These are phyloP conservation scores for Apodospora peruviana DNA, from an alignment of 495 filamentous ascomycete genomes.

Conservation along the genomic window DNA sequence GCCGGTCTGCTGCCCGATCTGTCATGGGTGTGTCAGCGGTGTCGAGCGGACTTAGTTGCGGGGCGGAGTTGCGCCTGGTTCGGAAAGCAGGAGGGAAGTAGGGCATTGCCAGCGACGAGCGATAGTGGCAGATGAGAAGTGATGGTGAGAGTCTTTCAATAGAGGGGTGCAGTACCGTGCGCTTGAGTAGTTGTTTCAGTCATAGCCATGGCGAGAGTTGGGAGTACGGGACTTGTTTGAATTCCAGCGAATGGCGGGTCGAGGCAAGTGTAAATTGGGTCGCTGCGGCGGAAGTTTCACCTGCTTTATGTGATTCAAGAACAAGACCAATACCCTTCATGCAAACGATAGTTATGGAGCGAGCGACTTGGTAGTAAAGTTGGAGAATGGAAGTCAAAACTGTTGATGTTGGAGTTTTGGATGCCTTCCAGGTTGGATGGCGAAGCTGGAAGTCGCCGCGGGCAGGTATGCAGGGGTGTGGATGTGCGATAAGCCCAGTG, in stretches of 20 bases:
- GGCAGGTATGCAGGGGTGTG: too few relatives aligned
- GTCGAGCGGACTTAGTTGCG: constrained; percentile 11
- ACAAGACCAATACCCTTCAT: too few relatives aligned
- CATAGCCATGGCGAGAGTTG: constrained; percentile 53
- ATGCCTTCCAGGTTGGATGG: too few relatives aligned
- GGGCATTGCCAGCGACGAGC: constrained; percentile 10
- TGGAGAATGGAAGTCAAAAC: too few relatives aligned
- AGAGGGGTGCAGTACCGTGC: constrained; percentile 48
- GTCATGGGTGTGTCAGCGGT: constrained; percentile 21
- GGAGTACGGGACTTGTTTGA: constrained; percentile 1
- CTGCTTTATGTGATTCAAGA: too few relatives aligned
- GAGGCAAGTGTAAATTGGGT: too few relatives aligned
- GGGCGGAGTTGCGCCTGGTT: constrained; percentile 11
- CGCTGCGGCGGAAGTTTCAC: constrained; percentile 6
- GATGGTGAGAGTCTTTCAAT: constrained; percentile 6
- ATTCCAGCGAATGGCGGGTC: background rate
- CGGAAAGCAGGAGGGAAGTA: constrained; percentile 14
- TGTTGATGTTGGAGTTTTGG: too few relatives aligned
- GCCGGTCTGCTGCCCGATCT: constrained; percentile 37
- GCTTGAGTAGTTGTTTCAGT: constrained; percentile 58
- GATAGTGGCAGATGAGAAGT: too few relatives aligned
- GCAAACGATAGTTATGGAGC: too few relatives aligned
- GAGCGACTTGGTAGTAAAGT: too few relatives aligned
- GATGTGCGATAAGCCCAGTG: too few relatives aligned
- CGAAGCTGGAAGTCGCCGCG: too few relatives aligned